Evolutionary conservation across 257 asterid species (phyloP).

Genomic region (Dorcoceras hygrometricum): DNA sequence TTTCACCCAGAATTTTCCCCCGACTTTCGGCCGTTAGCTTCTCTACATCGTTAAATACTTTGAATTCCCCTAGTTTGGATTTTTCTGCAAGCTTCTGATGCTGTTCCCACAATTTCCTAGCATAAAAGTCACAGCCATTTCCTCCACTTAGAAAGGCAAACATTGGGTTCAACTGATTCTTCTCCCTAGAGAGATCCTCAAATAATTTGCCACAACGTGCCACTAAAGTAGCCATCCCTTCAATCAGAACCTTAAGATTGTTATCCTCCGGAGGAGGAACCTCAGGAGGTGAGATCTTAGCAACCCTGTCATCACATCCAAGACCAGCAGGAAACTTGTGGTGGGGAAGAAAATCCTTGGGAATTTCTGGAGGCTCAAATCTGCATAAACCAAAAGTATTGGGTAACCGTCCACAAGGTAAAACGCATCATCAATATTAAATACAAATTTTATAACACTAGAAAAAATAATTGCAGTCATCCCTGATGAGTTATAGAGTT

Average conservation of each 20-base stretch:
- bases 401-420: conserved; percentile 4
- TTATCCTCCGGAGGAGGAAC: conserved; percentile 77
- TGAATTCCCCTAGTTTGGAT: conserved; percentile 44
- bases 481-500: not conserved
- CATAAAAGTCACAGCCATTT: conserved; percentile 69
- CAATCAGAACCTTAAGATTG: conserved; percentile 76
- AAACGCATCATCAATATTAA: conserved; percentile 1
- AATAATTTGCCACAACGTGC: conserved; percentile 91
- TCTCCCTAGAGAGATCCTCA: conserved; percentile 89
- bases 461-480: not conserved
- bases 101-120: conserved; percentile 93
- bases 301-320: conserved; percentile 40
- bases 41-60: conserved; percentile 42
- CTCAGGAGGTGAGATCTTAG: conserved; percentile 61
- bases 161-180: conserved; percentile 75
- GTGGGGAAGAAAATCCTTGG: conserved; percentile 67
- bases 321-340: conserved; percentile 67
- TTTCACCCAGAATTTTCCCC: conserved; percentile 85
- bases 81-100: conserved; percentile 63
- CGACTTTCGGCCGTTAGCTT: conserved; percentile 86
- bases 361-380: conserved; percentile 80
- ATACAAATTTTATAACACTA: not conserved
- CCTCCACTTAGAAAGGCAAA: conserved; percentile 83
- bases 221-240: conserved; percentile 91
- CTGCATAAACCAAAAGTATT: conserved; percentile 38